These are phyloP conservation scores for Effrenium voratum DNA, from an alignment of 73 alveolate genomes.

Conservation along the genomic window DNA sequence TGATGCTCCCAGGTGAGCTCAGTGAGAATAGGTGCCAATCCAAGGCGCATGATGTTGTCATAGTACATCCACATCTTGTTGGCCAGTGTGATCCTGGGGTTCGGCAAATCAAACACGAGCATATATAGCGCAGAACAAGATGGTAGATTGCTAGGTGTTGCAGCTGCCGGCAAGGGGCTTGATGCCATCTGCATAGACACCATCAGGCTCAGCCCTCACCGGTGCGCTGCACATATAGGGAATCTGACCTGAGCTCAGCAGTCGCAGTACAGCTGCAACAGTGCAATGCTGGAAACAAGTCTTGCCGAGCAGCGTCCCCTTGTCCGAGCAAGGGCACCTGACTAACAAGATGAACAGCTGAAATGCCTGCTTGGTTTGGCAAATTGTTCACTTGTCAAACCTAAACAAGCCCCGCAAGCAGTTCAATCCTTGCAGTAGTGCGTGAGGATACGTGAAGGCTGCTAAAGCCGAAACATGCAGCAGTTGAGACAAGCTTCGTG, in stretches of 20 bases:
- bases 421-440: too few species aligned
- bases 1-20: background rate
- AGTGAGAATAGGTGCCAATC: background rate
- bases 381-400: background rate
- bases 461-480: background rate
- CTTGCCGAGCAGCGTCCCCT: slow-evolving; percentile 63
- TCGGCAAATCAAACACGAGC: background rate
- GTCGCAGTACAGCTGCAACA: background rate
- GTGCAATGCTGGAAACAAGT: background rate
- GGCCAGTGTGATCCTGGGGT: slow-evolving; percentile 52
- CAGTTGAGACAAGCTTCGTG: slow-evolving; percentile 27
- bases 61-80: slow-evolving; percentile 88
- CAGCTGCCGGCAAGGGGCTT: slow-evolving; percentile 4
- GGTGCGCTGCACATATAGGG: slow-evolving; percentile 54
- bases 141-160: background rate
- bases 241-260: slow-evolving; percentile 23
- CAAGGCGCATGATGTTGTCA: slow-evolving; percentile 72
- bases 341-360: too few species aligned
- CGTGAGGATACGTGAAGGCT: too few species aligned
- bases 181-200: slow-evolving; percentile 73
- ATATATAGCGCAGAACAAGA: background rate
- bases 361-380: background rate
- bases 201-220: slow-evolving; percentile 59
- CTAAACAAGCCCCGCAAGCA: background rate
- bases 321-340: slow-evolving; percentile 74